These are phyloP conservation scores for Aureobasidium melanogenum DNA, from an alignment of 2,329 filamentous ascomycete species.

Conservation along the genomic window DNA sequence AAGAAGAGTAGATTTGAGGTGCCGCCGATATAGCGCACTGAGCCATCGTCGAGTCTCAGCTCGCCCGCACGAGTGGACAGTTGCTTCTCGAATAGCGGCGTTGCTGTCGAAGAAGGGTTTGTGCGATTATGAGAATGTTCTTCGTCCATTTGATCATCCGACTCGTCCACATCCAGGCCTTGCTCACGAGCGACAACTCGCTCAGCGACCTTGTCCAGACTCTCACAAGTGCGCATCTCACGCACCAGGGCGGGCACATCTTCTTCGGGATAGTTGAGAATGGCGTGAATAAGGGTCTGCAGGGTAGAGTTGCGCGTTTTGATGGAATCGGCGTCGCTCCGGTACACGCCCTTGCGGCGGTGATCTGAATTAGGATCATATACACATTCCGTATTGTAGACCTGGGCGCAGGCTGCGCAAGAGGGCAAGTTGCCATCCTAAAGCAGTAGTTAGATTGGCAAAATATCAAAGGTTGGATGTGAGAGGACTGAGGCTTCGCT, in stretches of 20 bases:
- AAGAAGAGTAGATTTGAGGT: slow-evolving; percentile 89
- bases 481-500: too few relatives aligned
- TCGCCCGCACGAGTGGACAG: slow-evolving; percentile 90
- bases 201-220: slow-evolving; percentile 55
- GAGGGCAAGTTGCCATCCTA: slow-evolving; percentile 85
- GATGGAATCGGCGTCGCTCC: slow-evolving; percentile 80
- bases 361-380: slow-evolving; percentile 97
- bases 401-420: slow-evolving; percentile 91
- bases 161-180: slow-evolving; percentile 35
- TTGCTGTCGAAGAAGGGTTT: slow-evolving; percentile 15
- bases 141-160: slow-evolving; percentile 28
- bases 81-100: slow-evolving; percentile 58
- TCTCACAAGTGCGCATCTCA: slow-evolving; percentile 80
- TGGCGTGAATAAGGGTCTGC: slow-evolving; percentile 85
- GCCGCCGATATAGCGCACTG: slow-evolving; percentile 83
- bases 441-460: too few relatives aligned
- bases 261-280: slow-evolving; percentile 83
- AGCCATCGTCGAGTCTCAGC: slow-evolving; percentile 75
- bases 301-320: slow-evolving; percentile 82
- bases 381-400: slow-evolving; percentile 82
- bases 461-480: too few relatives aligned
- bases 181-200: slow-evolving; percentile 47
- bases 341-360: slow-evolving; percentile 91
- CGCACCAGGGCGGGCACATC: slow-evolving; percentile 74
- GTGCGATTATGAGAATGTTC: slow-evolving; percentile 31